Percentiles rank a stretch among this genome's conserved stretches.
Conservation (phyloP, 768 basidiomycete species). For the Pholiota molesta region DNA sequence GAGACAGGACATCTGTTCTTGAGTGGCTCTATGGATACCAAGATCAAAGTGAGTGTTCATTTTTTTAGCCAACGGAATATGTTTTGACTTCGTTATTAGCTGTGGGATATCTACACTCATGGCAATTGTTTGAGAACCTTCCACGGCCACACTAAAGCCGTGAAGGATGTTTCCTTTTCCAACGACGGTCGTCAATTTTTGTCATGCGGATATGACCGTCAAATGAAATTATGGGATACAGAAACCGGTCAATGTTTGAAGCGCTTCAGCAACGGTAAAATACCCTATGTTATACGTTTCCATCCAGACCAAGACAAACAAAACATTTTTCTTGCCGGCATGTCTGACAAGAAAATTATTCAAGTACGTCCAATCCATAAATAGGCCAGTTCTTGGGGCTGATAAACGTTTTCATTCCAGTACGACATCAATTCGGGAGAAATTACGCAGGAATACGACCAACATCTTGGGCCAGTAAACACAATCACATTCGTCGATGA, state of each 20-base stretch:
- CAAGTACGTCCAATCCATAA: slow-evolving; percentile 60
- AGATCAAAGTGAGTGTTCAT: slow-evolving; percentile 76
- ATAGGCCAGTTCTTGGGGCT: neutral
- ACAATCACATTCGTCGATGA: slow-evolving; percentile 99
- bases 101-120: slow-evolving; percentile 98
- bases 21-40: slow-evolving; percentile 97
- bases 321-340: slow-evolving; percentile 94
- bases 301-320: slow-evolving; percentile 97
- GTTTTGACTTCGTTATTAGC: slow-evolving; percentile 44
- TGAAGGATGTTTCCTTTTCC: slow-evolving; percentile 95
- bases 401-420: slow-evolving; percentile 43
- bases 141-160: slow-evolving; percentile 94
- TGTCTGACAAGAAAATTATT: slow-evolving; percentile 99
- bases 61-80: neutral
- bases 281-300: slow-evolving; percentile 93
- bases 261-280: slow-evolving; percentile 97
- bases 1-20: slow-evolving; percentile 91
- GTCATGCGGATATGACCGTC: slow-evolving; percentile 93
- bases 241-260: slow-evolving; percentile 98
- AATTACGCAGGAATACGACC: slow-evolving; percentile 98
- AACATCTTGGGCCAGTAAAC: slow-evolving; percentile 97
- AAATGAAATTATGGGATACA: slow-evolving; percentile 99
- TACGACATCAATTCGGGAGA: slow-evolving; percentile 96
- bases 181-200: slow-evolving; percentile 91
- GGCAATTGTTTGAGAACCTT: slow-evolving; percentile 97